These are phyloP conservation scores for Fraxinus anomala DNA, from an alignment of 257 asterid genomes.

Conservation along the genomic window DNA sequence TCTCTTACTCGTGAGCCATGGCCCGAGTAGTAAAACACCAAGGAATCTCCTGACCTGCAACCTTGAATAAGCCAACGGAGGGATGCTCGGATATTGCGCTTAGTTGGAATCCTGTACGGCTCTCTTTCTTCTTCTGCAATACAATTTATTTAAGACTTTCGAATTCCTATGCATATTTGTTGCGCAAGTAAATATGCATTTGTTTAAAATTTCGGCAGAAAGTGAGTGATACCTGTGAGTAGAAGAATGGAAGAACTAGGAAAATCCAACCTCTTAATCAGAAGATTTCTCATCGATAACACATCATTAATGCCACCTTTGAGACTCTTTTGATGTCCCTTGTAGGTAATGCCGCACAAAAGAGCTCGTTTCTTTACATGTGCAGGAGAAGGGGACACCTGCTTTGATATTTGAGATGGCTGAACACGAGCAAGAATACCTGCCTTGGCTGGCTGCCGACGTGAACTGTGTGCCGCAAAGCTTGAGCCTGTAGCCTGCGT, in stretches of 20 bases:
- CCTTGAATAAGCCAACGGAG: conserved; percentile 76
- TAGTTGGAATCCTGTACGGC: conserved; percentile 58
- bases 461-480: conserved; percentile 16
- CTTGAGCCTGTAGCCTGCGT: conserved; percentile 21
- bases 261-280: conserved; percentile 55
- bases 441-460: conserved; percentile 16
- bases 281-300: conserved; percentile 44
- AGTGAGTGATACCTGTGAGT: conserved; percentile 57
- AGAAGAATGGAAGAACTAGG: conserved; percentile 58
- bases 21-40: conserved; percentile 86
- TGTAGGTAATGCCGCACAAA: conserved; percentile 68
- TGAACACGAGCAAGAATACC: conserved; percentile 26
- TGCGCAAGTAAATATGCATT: no score
- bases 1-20: conserved; percentile 71
- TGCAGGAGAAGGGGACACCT: conserved; percentile 30
- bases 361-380: conserved; percentile 64
- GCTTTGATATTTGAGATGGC: conserved; percentile 27
- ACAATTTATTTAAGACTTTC: not conserved
- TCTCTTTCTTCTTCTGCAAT: conserved; percentile 63
- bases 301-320: conserved; percentile 68
- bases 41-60: conserved; percentile 70
- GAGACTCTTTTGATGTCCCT: conserved; percentile 50
- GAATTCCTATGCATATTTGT: no score
- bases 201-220: not conserved
- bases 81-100: conserved; percentile 61